A percentile compares a stretch with the other conserved stretches of the same genome.
Evolutionary conservation across 306 rosid species (phyloP).

Genomic region (Gastrolobium bilobum): DNA sequence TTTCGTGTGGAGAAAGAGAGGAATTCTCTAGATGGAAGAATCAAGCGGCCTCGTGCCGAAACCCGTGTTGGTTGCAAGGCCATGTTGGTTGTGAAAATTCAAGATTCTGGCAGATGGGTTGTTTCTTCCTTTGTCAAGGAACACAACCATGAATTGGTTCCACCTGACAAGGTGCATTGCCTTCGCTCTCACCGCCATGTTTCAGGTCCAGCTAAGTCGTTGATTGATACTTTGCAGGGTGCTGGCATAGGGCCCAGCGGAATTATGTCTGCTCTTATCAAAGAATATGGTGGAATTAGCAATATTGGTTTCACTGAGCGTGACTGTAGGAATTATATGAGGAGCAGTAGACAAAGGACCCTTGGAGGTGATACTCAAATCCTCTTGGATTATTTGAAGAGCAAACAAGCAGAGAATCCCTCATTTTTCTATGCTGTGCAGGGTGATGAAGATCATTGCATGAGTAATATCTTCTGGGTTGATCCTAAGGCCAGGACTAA

Average conservation of each 20-base stretch:
- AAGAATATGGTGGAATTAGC: slow-evolving; percentile 50
- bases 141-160: slow-evolving; percentile 54
- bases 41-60: slow-evolving; percentile 62
- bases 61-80: slow-evolving; percentile 60
- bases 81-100: slow-evolving; percentile 63
- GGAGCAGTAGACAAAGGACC: slow-evolving; percentile 51
- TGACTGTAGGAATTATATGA: slow-evolving; percentile 57
- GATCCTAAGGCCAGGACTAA: slow-evolving; percentile 50
- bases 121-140: slow-evolving; percentile 51
- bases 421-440: slow-evolving; percentile 52
- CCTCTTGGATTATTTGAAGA: slow-evolving; percentile 53
- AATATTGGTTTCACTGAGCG: slow-evolving; percentile 56
- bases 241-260: slow-evolving; percentile 56
- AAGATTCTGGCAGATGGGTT: slow-evolving; percentile 55
- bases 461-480: slow-evolving; percentile 51
- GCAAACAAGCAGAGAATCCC: slow-evolving; percentile 51
- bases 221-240: slow-evolving; percentile 53
- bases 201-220: slow-evolving; percentile 55
- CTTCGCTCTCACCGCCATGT: slow-evolving; percentile 56
- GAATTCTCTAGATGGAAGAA: slow-evolving; percentile 48
- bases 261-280: slow-evolving; percentile 54
- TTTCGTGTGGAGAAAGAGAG: slow-evolving; percentile 62
- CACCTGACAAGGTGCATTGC: slow-evolving; percentile 54
- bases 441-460: slow-evolving; percentile 51
- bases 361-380: slow-evolving; percentile 55